Conservation (phyloP, 2,329 filamentous ascomycete genomes). For the Calonectria pauciramosa region DNA sequence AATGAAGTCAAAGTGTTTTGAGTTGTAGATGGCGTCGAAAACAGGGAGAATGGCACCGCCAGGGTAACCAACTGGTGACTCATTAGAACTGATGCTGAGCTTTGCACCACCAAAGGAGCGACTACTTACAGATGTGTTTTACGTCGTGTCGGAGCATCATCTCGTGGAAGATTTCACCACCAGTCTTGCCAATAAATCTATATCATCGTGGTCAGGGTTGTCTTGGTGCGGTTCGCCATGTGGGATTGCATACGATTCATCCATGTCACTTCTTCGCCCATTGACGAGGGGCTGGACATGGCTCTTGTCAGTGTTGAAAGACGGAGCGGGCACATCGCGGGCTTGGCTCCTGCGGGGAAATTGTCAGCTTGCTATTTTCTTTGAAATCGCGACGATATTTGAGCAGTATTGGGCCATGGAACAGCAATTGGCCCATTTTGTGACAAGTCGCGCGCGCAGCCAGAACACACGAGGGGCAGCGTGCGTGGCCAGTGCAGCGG, state of each 20-base stretch:
- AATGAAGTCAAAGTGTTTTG: constrained; percentile 95
- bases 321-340: constrained; percentile 73
- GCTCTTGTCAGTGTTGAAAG: constrained; percentile 66
- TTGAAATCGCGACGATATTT: constrained; percentile 2
- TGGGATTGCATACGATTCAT: constrained; percentile 78
- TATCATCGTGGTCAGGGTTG: constrained; percentile 12
- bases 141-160: constrained; percentile 97
- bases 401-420: constrained; percentile 12
- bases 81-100: neutral
- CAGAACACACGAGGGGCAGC: constrained; percentile 33
- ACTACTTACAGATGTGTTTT: constrained; percentile 89
- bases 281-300: constrained; percentile 80
- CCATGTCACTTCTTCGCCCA: constrained; percentile 73
- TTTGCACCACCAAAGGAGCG: neutral
- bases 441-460: constrained; percentile 2
- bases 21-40: constrained; percentile 99
- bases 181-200: constrained; percentile 93
- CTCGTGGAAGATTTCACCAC: constrained; percentile 98
- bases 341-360: constrained; percentile 50
- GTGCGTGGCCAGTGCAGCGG: constrained; percentile 10
- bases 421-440: neutral
- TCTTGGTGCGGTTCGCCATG: neutral
- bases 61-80: constrained; percentile 81
- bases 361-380: constrained; percentile 33
- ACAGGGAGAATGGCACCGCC: constrained; percentile 97